phyloP scores from a whole-genome alignment of 306 rosid species.

The Pyrus pyrifolia region DNA sequence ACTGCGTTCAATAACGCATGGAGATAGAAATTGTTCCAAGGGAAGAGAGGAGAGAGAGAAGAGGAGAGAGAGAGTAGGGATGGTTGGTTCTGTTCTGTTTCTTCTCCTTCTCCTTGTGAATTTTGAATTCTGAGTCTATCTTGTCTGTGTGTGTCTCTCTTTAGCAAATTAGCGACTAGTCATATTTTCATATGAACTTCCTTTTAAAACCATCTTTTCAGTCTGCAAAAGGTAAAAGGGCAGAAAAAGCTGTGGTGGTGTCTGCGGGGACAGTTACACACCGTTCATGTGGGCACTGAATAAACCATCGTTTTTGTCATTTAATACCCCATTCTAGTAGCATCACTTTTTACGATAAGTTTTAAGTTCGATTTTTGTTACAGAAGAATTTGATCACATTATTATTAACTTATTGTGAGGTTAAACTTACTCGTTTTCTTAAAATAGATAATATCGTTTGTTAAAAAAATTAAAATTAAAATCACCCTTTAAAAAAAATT shows the following conservation, averaged over 20 bases:
- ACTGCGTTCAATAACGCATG: conserved; percentile 22
- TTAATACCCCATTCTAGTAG: too few relatives aligned
- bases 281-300: conserved; percentile 22
- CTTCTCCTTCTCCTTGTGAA: not conserved
- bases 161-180: not conserved
- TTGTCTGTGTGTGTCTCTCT: conserved; percentile 1
- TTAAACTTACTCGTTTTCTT: too few relatives aligned
- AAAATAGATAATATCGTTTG: too few relatives aligned
- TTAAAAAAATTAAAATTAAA: too few relatives aligned
- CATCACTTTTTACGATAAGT: rapidly evolving
- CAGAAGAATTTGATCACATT: rapidly evolving
- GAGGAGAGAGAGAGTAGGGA: conserved; percentile 8
- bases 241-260: not conserved
- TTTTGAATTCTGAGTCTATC: not conserved
- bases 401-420: too few relatives aligned
- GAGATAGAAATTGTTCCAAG: conserved; percentile 17
- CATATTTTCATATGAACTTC: not conserved
- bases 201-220: not conserved
- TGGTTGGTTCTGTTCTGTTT: conserved; percentile 2
- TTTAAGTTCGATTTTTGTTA: too few relatives aligned
- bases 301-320: not conserved
- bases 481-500: too few relatives aligned
- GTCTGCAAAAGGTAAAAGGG: not conserved
- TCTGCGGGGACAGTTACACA: conserved; percentile 20
- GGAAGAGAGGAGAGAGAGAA: conserved; percentile 14